Conservation (phyloP, 352 stramenopile species). For the Thalassiosira sp. region DNA sequence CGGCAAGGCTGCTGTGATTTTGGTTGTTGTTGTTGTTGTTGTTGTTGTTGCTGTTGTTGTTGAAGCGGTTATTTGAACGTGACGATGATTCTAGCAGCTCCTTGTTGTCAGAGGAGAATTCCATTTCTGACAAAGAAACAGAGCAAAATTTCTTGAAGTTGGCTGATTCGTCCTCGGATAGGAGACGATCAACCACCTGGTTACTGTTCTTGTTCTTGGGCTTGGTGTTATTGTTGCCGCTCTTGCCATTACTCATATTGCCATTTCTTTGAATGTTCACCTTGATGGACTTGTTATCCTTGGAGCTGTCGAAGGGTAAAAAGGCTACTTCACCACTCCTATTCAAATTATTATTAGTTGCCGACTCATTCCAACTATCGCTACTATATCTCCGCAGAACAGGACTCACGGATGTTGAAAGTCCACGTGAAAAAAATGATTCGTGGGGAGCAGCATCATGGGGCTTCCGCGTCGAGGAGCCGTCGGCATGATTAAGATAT, state of each 20-base stretch:
- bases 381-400: no score
- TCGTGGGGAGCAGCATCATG: no score
- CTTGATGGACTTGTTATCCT: no score
- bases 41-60: neutral
- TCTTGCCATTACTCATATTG: neutral
- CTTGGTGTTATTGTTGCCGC: neutral
- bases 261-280: neutral
- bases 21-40: neutral
- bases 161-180: neutral
- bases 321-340: no score
- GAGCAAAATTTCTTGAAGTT: neutral
- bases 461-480: no score
- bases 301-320: no score
- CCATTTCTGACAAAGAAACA: neutral
- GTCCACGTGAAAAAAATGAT: no score
- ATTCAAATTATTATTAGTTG: no score
- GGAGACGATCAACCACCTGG: neutral
- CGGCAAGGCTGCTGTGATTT: neutral
- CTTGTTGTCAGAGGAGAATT: neutral
- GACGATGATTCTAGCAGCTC: no score
- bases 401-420: no score
- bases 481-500: no score
- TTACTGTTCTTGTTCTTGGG: neutral
- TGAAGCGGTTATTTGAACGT: neutral
- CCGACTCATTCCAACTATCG: no score